Conservation (phyloP, 495 filamentous ascomycete genomes). For the Penicillium fimorum region DNA sequence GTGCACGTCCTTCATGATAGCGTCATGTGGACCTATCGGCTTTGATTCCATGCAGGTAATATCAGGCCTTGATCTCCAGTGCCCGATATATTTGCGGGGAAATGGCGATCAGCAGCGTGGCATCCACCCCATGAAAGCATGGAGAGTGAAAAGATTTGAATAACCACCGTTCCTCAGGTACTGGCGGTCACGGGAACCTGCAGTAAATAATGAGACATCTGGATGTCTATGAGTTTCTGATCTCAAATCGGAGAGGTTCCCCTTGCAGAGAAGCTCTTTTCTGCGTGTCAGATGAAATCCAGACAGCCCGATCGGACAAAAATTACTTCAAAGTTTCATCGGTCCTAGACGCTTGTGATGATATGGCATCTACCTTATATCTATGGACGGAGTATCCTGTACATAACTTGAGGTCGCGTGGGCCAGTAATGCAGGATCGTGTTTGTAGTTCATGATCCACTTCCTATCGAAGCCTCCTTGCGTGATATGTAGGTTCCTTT, state of each 20-base stretch:
- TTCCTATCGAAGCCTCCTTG: constrained; percentile 8
- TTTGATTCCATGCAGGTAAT: constrained; percentile 4
- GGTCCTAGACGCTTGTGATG: background rate
- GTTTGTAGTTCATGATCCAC: background rate
- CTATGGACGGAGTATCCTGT: background rate
- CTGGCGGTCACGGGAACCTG: constrained; percentile 13
- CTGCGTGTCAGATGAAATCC: constrained; percentile 12
- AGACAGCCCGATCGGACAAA: constrained; percentile 9
- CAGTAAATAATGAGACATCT: constrained; percentile 9
- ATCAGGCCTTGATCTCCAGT: constrained; percentile 9
- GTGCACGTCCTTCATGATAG: constrained; percentile 17
- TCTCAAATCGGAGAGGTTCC: constrained; percentile 25
- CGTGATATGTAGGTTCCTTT: constrained; percentile 7
- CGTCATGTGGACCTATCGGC: constrained; percentile 25
- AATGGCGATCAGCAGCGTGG: constrained; percentile 21
- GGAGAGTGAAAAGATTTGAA: background rate
- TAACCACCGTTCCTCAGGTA: background rate
- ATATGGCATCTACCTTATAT: background rate
- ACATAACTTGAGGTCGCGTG: constrained; percentile 3
- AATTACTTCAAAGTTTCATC: background rate
- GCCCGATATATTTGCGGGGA: constrained; percentile 23
- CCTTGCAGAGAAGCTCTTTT: constrained; percentile 22
- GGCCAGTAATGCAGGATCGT: constrained; percentile 1
- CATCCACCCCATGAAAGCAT: background rate
- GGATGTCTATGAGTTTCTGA: constrained; percentile 8